phyloP scores from a whole-genome alignment of 2,329 filamentous ascomycete genomes.

The Ceratocystis eucalypticola region DNA sequence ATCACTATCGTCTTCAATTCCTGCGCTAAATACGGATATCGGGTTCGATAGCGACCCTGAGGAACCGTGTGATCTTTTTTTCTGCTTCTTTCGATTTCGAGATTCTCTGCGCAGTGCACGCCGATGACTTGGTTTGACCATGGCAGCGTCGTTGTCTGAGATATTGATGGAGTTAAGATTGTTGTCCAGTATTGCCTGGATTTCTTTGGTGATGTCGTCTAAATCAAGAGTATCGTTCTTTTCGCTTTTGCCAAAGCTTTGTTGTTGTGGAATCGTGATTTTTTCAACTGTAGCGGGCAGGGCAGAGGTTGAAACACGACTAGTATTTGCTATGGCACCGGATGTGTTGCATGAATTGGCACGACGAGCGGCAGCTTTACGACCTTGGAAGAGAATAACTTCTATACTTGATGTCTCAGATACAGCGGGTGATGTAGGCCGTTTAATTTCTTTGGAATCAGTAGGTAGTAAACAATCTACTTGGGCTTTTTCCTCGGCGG shows the following conservation, averaged over 20 bases:
- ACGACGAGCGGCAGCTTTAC: constrained; percentile 27
- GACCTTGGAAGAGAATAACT: constrained; percentile 52
- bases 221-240: not conserved
- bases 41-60: not conserved
- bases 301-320: not conserved
- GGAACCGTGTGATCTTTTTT: not conserved
- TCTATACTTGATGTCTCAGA: constrained; percentile 35
- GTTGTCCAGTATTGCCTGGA: constrained; percentile 8
- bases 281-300: not conserved
- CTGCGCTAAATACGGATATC: constrained; percentile 1
- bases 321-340: not conserved
- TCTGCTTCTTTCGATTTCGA: constrained; percentile 21
- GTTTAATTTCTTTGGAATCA: not conserved
- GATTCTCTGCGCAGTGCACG: constrained; percentile 17
- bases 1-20: not conserved
- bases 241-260: not conserved
- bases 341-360: not conserved
- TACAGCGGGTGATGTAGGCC: constrained; percentile 1
- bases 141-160: not conserved
- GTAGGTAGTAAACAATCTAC: constrained; percentile 7
- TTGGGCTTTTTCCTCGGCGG: not conserved
- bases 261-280: not conserved
- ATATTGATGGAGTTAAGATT: not conserved
- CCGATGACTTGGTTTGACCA: constrained; percentile 17
- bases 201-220: constrained; percentile 1